Evolutionary conservation across 1,139 yeast species (phyloP).

Genomic region (Debaryomyces coudertii): DNA sequence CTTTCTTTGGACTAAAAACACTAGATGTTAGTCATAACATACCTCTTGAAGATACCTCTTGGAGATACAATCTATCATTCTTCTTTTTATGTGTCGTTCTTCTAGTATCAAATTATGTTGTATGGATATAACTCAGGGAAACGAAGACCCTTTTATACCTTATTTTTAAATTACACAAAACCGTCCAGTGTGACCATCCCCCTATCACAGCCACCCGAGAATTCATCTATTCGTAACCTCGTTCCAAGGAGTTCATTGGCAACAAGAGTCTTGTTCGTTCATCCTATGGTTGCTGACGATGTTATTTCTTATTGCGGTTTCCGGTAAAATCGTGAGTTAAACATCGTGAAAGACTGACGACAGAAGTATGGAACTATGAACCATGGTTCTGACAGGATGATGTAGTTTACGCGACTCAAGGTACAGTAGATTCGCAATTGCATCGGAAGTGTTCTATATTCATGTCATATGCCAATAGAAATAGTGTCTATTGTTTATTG

Average conservation of each 20-base stretch:
- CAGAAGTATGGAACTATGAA: background rate
- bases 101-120: no score
- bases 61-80: no score
- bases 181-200: background rate
- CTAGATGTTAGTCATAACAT: constrained; percentile 6
- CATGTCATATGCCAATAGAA: constrained; percentile 1
- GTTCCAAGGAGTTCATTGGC: no score
- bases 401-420: background rate
- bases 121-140: no score
- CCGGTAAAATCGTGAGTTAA: background rate
- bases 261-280: no score
- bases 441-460: background rate
- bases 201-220: background rate
- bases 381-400: background rate
- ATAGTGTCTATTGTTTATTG: constrained; percentile 1
- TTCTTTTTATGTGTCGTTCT: no score
- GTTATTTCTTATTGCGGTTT: no score
- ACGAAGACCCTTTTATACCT: background rate
- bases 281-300: no score
- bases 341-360: no score
- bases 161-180: background rate
- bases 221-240: no score
- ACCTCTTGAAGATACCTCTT: background rate
- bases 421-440: background rate
- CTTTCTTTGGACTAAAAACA: constrained; percentile 12